Evolutionary conservation across 805 yeast species (phyloP), one percentile per base, ranked within the genome.

Genomic region (Candida gorgasii): DNA sequence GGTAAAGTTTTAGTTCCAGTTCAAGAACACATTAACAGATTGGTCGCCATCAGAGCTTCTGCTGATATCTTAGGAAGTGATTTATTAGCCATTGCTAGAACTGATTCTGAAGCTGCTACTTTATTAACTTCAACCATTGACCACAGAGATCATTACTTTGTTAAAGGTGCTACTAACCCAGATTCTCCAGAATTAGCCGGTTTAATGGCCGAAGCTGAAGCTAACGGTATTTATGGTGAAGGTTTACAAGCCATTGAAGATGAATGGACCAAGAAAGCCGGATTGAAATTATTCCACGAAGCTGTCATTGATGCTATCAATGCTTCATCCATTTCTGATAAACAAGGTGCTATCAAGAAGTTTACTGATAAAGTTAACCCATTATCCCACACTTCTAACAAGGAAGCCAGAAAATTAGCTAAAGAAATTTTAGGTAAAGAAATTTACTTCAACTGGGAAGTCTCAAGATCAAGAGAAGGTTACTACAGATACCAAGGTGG

Each of bases 71-170:
- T 88, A 70, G 93, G 95, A 40, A 79, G 89, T 33, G 89, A 89
- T 60, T 76, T 92, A 61, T 70, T 92, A 50, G 79, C 84, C 51
- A 95, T 92, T 58, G 97, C 97, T 40, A 83, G 98, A 74, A 89
- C 97, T 28, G 98, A 92, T 67, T 88, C 97, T 42, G 98, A 92
- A 73, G 97, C 97, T 52, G 98, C 97, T 36, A 92, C 97, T 41
- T 78, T 92, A 62, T 75, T 92, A 62, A 88, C 97, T 47, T 88
- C 96, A 15, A 86, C 97, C 41, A 90, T 92, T 58, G 98, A 92
- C 67, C 81, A 77, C 69, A 81, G 98, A 67, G 98, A 92, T 67
- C 98, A 92, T 65, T 89, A 84, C 72, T 92, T 87, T 65, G 75
- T 92, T 56, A 80, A 85, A 53, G 98, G 98, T 59, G 73, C 93